phyloP scores from a whole-genome alignment of 768 basidiomycete species.

The Kwoniella bestiolae region DNA sequence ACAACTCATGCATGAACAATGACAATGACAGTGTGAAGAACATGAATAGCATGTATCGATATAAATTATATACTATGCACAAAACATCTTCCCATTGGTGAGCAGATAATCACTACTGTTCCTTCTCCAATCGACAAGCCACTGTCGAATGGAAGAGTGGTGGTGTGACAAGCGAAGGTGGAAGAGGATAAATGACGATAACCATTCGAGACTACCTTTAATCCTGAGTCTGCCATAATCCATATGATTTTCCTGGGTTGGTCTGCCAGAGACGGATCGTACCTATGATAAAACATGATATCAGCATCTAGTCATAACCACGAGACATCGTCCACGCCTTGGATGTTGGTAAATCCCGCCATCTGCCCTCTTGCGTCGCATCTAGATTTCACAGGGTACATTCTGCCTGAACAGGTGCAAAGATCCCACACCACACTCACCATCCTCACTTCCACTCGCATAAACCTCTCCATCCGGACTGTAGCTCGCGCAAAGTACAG shows the following conservation, averaged over 20 bases:
- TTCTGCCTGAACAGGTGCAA: too few species aligned
- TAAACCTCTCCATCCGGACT: conserved; percentile 97
- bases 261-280: conserved; percentile 98
- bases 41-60: too few species aligned
- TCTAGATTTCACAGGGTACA: too few species aligned
- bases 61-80: background rate
- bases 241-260: conserved; percentile 89
- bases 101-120: background rate
- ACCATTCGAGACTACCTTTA: conserved; percentile 5
- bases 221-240: conserved; percentile 65
- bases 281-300: conserved; percentile 61
- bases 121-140: too few species aligned
- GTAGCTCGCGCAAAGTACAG: conserved; percentile 90
- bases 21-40: background rate
- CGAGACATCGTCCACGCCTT: background rate
- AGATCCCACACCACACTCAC: conserved; percentile 48
- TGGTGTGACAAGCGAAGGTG: too few species aligned
- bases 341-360: too few species aligned
- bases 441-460: conserved; percentile 88
- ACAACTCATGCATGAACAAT: background rate
- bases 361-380: too few species aligned
- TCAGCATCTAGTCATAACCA: background rate
- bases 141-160: too few species aligned
- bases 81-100: background rate
- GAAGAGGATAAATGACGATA: too few species aligned